phyloP scores from a whole-genome alignment of 495 filamentous ascomycete genomes.

The Penicillium pulvis region DNA sequence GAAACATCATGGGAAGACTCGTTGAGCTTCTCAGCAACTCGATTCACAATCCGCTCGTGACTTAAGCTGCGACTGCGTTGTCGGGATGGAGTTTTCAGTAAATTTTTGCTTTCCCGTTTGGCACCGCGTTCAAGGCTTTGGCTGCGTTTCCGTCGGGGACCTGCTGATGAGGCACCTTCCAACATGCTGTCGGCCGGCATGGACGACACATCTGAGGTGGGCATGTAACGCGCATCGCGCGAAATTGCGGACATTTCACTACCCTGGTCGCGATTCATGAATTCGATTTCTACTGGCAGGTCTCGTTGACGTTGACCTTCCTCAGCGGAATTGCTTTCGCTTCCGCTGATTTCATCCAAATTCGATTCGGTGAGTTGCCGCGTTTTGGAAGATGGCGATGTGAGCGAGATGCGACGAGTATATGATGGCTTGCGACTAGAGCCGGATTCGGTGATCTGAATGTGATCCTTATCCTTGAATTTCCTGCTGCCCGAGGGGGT shows the following conservation, averaged over 20 bases:
- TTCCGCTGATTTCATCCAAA: slow-evolving; percentile 56
- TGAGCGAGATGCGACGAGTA: slow-evolving; percentile 63
- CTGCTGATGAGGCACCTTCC: slow-evolving; percentile 57
- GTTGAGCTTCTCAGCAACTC: slow-evolving; percentile 67
- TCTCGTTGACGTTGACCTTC: slow-evolving; percentile 65
- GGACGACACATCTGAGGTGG: slow-evolving; percentile 82
- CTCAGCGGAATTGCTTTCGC: slow-evolving; percentile 71
- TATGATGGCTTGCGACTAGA: slow-evolving; percentile 65
- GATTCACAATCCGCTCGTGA: slow-evolving; percentile 69
- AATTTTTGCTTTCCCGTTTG: slow-evolving; percentile 52
- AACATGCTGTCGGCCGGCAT: slow-evolving; percentile 92
- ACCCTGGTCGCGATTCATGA: slow-evolving; percentile 58
- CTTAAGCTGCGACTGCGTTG: slow-evolving; percentile 73
- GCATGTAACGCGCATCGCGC: slow-evolving; percentile 61
- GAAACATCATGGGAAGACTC: slow-evolving; percentile 50
- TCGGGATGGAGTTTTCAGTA: slow-evolving; percentile 63
- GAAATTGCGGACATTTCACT: slow-evolving; percentile 63
- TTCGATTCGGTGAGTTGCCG: slow-evolving; percentile 48
- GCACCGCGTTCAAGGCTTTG: slow-evolving; percentile 56
- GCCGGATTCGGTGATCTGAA: slow-evolving; percentile 79
- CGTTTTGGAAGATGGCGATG: slow-evolving; percentile 55
- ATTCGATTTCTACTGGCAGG: slow-evolving; percentile 81
- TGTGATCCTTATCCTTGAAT: slow-evolving; percentile 64
- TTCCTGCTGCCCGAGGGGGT: slow-evolving; percentile 72
- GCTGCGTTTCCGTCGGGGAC: slow-evolving; percentile 57